Base-by-base conservation (phyloP, 495 filamentous ascomycete genomes). In the Parmelia sp. region DNA sequence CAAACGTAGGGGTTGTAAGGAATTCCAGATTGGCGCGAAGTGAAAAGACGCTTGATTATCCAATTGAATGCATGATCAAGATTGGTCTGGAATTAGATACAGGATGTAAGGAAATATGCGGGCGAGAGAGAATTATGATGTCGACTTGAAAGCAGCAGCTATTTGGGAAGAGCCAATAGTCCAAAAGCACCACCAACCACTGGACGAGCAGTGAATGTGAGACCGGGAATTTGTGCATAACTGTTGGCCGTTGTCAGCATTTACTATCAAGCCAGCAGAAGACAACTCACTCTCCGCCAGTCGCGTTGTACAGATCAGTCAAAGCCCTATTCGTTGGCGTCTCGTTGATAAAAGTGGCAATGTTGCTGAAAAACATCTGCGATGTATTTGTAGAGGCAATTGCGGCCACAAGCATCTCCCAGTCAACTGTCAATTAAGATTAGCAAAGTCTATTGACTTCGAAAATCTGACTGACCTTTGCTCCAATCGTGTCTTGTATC, bases 241-340 rank as follows among this genome's bases (percentile, higher is more conserved):
- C 65, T 66, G 40, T 67, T 27, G 25, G 47, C 66, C 39, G 68
- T 44, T 17, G 44, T 45, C 36, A 69, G 65, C 44, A 21, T 29
- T 49, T 33, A 8, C 35, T 37, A 8, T 33, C 3, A 14, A 35
- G n/a, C 25, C 4, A 2, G 17, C 27, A 14, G 29, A 60, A 36
- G 51, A 31, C 51, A 25, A 59, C 77, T 71, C 65, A 79, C 76
- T 77, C 74, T 72, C 79, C 82, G 14, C 63, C 69, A 14, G 66
- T 65, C 4, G 80, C 79, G 35, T 83, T 74, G 66, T 84, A 85
- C n/a, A 85, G 67, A 70, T 86, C 84, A 6, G 82, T 83, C 55
- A 85, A 66, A 27, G 83, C 72, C 21, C 68, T 74, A 65, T 80
- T 80, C 10, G 81, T 82, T 0, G 83, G 76, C 15, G 84, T 84